Percentiles rank a stretch among this genome's conserved stretches.
Conservation (phyloP, 2,329 filamentous ascomycete genomes). For the Immersiporthe knoxdaviesiana region DNA sequence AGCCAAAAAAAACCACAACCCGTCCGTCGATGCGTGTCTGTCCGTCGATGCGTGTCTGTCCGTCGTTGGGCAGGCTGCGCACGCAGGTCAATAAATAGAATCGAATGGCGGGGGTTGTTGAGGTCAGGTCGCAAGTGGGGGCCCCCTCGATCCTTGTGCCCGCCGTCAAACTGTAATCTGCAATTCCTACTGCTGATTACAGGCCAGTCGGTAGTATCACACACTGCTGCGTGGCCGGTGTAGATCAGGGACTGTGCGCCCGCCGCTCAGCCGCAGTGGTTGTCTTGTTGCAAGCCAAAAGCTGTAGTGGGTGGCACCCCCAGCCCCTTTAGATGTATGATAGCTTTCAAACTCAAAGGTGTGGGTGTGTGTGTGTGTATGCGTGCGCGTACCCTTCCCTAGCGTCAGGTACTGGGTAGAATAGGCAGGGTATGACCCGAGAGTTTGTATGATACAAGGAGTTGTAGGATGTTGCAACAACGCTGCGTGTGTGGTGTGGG, state of each 20-base stretch:
- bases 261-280: constrained; percentile 7
- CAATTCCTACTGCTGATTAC: background rate
- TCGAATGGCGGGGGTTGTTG: constrained; percentile 18
- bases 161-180: background rate
- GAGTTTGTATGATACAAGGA: constrained; percentile 8
- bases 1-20: background rate
- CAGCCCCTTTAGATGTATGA: background rate
- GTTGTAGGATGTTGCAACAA: background rate
- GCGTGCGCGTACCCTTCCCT: background rate
- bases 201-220: background rate
- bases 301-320: background rate
- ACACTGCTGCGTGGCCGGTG: background rate
- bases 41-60: constrained; percentile 11
- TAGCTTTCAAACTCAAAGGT: background rate
- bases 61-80: constrained; percentile 10
- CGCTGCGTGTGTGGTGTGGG: background rate
- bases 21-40: constrained; percentile 7
- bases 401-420: constrained; percentile 6
- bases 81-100: constrained; percentile 21
- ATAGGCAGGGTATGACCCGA: background rate
- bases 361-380: background rate
- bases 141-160: constrained; percentile 3
- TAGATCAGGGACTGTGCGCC: constrained; percentile 9
- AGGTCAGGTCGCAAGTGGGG: constrained; percentile 15
- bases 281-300: background rate